Evolutionary conservation across 305 asterid genomes (phyloP), one percentile per base, ranked within the genome.

Genomic region (Fraxinus floribunda): DNA sequence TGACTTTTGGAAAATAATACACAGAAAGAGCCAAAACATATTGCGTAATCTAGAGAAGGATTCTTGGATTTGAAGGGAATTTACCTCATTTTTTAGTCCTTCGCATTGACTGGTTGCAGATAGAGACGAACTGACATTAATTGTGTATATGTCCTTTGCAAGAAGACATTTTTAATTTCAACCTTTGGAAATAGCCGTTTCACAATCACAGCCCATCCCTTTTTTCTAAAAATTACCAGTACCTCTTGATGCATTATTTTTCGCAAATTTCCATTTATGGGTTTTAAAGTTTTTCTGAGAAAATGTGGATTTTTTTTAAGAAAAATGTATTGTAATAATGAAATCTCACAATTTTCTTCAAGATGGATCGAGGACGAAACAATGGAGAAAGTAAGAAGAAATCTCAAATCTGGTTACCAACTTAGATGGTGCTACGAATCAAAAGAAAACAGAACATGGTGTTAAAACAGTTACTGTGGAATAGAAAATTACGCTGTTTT

Each of bases 1-100:
- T 70, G 86, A 83, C 83, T 72, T 29, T 35, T 26, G 80, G 55
- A 57, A 49, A 22, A 29, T 75, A 38, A 70, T 29, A 66, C 8
- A 3, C 18, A 4, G 18, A 11, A 9, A 66, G 32, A 66, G 74
- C 74, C 74, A 66, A 66, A 26, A 66, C 74, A 26, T 11, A 11
- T 66, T 26, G 11, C 35, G 11, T 26, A 24, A 64, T 24, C 35
- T 64, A 64, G 35, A 9, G 16, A 24, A 64, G 34, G 34, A 64
- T 64, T 64, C 34, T 64, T 24, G 8, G 7, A 26, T 66, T 26
- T 24, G 15, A 26, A 66, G 74, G 74, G 36, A 26, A 26, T 1
- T 66, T 3, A 24, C 36, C 74, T 26, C 38, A 26, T 66, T 26
- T 66, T 62, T 62, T 62, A 22, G 71, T 60, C 15, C 32, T 7